These are phyloP conservation scores for Mortierella hygrophila DNA, from an alignment of 192 early-diverging fungal species.

Conservation along the genomic window DNA sequence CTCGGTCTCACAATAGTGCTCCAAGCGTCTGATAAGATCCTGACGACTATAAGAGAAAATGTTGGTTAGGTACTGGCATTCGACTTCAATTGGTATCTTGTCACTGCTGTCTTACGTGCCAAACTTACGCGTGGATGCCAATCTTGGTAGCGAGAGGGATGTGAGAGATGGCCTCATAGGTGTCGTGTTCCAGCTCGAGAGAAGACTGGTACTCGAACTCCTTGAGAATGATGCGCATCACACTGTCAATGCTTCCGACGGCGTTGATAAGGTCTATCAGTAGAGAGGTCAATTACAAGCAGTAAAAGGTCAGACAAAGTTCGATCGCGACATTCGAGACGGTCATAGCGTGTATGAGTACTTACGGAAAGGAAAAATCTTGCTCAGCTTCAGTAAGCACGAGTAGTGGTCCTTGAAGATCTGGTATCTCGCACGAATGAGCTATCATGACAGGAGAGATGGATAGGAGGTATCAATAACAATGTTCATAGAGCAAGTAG, in stretches of 20 bases:
- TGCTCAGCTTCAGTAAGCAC: slow-evolving; percentile 63
- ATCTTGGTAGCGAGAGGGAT: slow-evolving; percentile 71
- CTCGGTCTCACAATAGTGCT: slow-evolving; percentile 67
- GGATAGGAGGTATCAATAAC: neutral
- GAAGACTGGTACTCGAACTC: slow-evolving; percentile 73
- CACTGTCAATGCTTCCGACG: slow-evolving; percentile 67
- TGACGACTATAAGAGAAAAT: slow-evolving; percentile 35
- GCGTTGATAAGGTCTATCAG: slow-evolving; percentile 68
- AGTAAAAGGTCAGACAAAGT: neutral
- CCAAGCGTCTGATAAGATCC: slow-evolving; percentile 67
- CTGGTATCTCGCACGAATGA: slow-evolving; percentile 67
- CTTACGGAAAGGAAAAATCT: slow-evolving; percentile 74
- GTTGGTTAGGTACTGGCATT: neutral
- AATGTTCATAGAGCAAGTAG: neutral
- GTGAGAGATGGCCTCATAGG: slow-evolving; percentile 68
- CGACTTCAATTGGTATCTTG: neutral
- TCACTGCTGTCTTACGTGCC: neutral
- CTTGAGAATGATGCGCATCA: slow-evolving; percentile 68
- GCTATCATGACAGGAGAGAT: slow-evolving; percentile 13
- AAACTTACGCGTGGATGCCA: slow-evolving; percentile 66
- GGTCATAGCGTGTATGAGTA: neutral
- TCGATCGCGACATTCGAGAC: neutral
- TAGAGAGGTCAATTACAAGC: neutral
- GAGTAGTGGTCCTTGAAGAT: slow-evolving; percentile 73
- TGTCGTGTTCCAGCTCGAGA: slow-evolving; percentile 64